These are phyloP conservation scores for Xylariaceae sp. DNA, from an alignment of 2,329 filamentous ascomycete species.

Conservation along the genomic window DNA sequence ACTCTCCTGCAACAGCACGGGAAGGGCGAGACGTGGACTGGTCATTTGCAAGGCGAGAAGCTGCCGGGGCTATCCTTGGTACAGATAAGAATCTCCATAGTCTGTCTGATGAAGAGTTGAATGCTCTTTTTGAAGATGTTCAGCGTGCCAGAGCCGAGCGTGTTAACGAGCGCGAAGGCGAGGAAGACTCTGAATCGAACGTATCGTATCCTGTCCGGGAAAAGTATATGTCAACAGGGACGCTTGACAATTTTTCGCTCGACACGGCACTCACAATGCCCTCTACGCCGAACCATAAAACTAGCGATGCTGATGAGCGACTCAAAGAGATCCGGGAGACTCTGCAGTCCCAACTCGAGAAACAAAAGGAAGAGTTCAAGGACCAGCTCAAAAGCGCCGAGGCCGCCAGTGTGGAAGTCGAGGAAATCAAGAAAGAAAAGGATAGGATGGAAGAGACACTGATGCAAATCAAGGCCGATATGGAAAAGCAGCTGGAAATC, in stretches of 20 bases:
- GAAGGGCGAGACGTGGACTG: conserved; percentile 82
- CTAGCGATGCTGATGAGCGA: conserved; percentile 68
- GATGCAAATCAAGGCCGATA: conserved; percentile 73
- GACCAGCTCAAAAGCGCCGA: conserved; percentile 71
- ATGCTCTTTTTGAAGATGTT: conserved; percentile 88
- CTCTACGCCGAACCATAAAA: conserved; percentile 66
- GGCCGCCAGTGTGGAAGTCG: conserved; percentile 69
- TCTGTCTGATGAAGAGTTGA: conserved; percentile 88
- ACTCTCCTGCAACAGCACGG: conserved; percentile 68
- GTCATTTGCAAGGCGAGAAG: conserved; percentile 88
- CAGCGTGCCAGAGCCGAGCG: conserved; percentile 76
- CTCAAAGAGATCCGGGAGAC: conserved; percentile 71
- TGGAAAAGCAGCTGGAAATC: conserved; percentile 76
- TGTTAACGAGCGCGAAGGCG: conserved; percentile 67
- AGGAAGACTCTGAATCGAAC: conserved; percentile 85
- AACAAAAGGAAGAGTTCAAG: conserved; percentile 76
- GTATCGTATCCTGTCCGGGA: conserved; percentile 84
- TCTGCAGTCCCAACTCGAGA: conserved; percentile 76
- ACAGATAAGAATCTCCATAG: conserved; percentile 87
- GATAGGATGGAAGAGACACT: conserved; percentile 78
- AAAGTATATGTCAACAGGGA: conserved; percentile 92
- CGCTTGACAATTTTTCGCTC: conserved; percentile 90
- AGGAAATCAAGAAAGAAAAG: conserved; percentile 80
- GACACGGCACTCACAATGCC: conserved; percentile 94
- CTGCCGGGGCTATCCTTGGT: conserved; percentile 83